Conservation (phyloP, 768 basidiomycete genomes). For the Podaxis sp. region DNA sequence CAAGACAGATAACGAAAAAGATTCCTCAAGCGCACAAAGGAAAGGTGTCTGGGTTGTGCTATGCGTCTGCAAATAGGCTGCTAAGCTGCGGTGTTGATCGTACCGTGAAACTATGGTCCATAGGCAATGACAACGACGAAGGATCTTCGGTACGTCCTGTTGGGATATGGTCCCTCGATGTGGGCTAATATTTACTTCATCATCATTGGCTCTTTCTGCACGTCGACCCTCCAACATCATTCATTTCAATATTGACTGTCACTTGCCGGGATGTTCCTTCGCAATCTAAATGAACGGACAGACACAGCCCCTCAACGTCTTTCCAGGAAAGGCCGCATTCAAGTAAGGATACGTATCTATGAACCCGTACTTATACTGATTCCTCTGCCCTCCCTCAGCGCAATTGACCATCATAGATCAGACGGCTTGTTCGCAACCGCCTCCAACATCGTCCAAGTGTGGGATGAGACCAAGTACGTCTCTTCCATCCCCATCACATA, state of each 20-base stretch:
- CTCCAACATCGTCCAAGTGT: conserved; percentile 89
- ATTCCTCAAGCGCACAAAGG: conserved; percentile 77
- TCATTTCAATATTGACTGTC: conserved; percentile 1
- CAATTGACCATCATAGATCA: conserved; percentile 89
- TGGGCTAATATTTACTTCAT: background rate
- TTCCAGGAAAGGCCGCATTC: conserved; percentile 84
- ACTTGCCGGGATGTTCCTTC: background rate
- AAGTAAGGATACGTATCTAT: conserved; percentile 50
- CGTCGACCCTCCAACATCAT: conserved; percentile 15
- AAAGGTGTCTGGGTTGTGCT: conserved; percentile 80
- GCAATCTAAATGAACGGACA: background rate
- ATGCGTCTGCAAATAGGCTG: conserved; percentile 49
- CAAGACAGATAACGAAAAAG: conserved; percentile 46
- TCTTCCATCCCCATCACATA: background rate
- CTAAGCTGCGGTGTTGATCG: conserved; percentile 82
- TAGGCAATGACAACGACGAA: conserved; percentile 23
- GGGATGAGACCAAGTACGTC: conserved; percentile 94
- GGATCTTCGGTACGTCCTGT: conserved; percentile 12
- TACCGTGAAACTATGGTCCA: conserved; percentile 79
- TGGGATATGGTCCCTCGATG: conserved; percentile 23
- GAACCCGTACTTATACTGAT: background rate
- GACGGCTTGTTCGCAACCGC: conserved; percentile 93
- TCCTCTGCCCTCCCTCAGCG: conserved; percentile 39
- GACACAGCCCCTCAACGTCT: conserved; percentile 65
- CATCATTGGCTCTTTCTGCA: background rate